phyloP scores from a whole-genome alignment of 2,329 filamentous ascomycete genomes.

The Cercospora canescens region DNA sequence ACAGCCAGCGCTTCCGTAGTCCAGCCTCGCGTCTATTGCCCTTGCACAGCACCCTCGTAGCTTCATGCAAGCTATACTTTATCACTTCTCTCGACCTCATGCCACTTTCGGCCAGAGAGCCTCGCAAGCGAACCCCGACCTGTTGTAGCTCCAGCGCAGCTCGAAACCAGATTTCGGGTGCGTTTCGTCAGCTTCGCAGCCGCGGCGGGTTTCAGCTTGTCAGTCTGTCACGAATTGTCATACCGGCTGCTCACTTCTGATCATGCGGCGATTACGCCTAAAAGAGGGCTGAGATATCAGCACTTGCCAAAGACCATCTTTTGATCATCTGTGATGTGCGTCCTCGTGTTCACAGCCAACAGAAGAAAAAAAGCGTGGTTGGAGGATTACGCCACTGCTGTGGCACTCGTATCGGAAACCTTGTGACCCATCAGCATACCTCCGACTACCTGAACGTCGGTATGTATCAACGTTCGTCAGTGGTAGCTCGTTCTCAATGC shows the following conservation, averaged over 20 bases:
- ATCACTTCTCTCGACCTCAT: not conserved
- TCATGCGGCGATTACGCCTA: not conserved
- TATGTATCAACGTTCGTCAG: not conserved
- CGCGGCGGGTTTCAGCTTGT: not conserved
- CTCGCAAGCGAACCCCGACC: not conserved
- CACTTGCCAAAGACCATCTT: not conserved
- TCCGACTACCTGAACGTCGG: not conserved
- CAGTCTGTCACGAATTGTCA: not conserved
- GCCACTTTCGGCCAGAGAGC: not conserved
- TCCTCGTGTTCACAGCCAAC: not conserved
- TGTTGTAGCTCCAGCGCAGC: not conserved
- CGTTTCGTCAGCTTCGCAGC: not conserved
- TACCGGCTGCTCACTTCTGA: not conserved
- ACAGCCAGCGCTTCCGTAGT: not conserved
- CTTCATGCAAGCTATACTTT: not conserved
- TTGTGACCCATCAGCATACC: not conserved
- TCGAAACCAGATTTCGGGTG: not conserved
- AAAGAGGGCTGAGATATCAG: not conserved
- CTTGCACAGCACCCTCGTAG: not conserved
- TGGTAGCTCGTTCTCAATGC: slow-evolving; percentile 1
- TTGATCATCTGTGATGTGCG: not conserved
- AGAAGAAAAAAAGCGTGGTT: not conserved
- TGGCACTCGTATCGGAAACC: slow-evolving; percentile 10
- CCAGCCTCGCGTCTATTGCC: not conserved
- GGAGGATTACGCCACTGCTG: slow-evolving; percentile 9